Percentiles rank a stretch among this genome's conserved stretches.
Conservation (phyloP, 129 eudicot genomes). For the Flaveria bidentis region DNA sequence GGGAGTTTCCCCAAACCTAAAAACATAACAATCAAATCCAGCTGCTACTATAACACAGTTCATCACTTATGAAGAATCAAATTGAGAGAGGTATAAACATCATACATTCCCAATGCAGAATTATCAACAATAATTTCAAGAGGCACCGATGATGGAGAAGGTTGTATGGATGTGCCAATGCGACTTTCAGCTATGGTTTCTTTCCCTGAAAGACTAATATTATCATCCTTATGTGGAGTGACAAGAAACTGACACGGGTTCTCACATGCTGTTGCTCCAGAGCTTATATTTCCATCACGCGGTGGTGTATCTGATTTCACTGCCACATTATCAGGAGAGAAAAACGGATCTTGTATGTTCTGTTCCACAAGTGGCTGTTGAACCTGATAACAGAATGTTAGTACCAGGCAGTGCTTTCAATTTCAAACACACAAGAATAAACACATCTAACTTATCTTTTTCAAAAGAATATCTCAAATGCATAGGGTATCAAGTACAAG, state of each 20-base stretch:
- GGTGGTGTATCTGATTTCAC: constrained; percentile 39
- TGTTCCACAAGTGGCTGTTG: constrained; percentile 48
- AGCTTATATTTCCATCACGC: constrained; percentile 8
- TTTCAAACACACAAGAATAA: background rate
- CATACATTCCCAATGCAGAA: constrained; percentile 60
- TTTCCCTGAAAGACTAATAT: constrained; percentile 24
- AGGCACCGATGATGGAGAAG: constrained; percentile 41
- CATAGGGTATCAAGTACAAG: too few relatives aligned
- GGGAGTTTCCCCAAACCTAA: constrained; percentile 70
- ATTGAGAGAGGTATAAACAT: constrained; percentile 3
- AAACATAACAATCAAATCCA: constrained; percentile 14
- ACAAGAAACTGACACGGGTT: background rate
- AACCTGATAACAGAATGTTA: constrained; percentile 13
- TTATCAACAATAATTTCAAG: constrained; percentile 34
- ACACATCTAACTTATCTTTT: constrained; percentile 5
- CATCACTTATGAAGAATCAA: background rate
- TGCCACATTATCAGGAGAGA: constrained; percentile 50
- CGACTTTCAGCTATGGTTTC: constrained; percentile 26
- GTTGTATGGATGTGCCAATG: constrained; percentile 33
- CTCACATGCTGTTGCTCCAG: background rate
- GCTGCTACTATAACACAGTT: background rate
- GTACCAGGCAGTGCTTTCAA: background rate
- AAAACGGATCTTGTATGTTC: constrained; percentile 36
- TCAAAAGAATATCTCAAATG: background rate
- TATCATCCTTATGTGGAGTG: background rate